Base-by-base conservation (phyloP, 768 basidiomycete species). In the Macrolepiota albuminosa region DNA sequence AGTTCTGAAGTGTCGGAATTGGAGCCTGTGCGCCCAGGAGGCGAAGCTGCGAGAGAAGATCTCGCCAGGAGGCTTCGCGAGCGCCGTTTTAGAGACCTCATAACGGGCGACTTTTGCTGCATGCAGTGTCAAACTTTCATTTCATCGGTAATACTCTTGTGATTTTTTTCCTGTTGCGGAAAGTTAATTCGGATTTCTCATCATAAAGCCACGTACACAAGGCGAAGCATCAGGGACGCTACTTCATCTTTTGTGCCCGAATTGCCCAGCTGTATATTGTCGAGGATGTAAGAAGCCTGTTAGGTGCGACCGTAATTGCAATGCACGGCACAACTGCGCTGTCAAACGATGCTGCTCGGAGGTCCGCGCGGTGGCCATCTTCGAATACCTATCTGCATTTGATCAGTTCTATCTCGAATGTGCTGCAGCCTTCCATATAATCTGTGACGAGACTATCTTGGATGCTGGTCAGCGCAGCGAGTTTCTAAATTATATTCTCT, bases 321-420 rank as follows among this genome's bases (percentile, higher is more conserved):
- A 56, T 34, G 48, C 45, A 24, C 21, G 37, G n/a, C 43, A 59
- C 16, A 16, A 31, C 1, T 62, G 61, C 26, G 42, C 8, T 29
- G 21, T 62, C 2, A 59, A 53, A 21, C 1, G 29, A 5, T 59
- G 61, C 7, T 59, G 61, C 24, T 45, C 58, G 2, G 47, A 59
- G 13, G 58, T 54, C 14, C 61, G 61, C 37, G 61, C 55, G 24
- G 18, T 63, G 45, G 58, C 58, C 0, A 56, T 63, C n/a, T 63
- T 59, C 24, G 58, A 63, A 54, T 50, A 53, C 8, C 45, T 63
- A 18, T 51, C 58, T 37, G 34, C 24, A 2, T 63, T 59, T 33
- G 61, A 59, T 51, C n/a, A 42, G 9, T 31, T 33, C 2, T 62
- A 47, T n/a, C 47, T 59, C 24, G 8, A 9, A 2, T 3, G 31